Conservation (phyloP, 192 early-diverging fungal species). For the Backusella tuberculispora region DNA sequence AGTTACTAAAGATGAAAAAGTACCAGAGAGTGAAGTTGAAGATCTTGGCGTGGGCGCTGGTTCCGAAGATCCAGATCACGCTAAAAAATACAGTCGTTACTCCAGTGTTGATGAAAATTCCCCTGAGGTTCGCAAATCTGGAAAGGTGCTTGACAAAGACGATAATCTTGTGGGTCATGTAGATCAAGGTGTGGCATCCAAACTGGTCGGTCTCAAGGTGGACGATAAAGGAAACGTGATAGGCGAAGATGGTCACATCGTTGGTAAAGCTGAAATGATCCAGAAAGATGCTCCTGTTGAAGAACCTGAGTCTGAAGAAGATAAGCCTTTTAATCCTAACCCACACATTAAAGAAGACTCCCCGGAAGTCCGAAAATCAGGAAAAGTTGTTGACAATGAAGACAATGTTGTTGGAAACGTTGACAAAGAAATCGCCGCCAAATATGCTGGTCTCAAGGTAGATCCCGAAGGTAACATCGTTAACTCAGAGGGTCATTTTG, state of each 20-base stretch:
- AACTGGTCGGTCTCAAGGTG: conserved; percentile 19
- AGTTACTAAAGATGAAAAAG: not conserved
- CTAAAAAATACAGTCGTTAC: not conserved
- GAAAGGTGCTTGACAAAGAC: conserved; percentile 24
- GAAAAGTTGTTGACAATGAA: conserved; percentile 21
- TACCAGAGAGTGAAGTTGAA: conserved; percentile 2
- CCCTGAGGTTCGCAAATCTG: conserved; percentile 8
- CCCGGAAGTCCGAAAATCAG: conserved; percentile 19
- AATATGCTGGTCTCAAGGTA: conserved; percentile 17
- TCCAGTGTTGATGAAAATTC: not conserved
- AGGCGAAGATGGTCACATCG: not conserved
- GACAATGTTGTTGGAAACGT: conserved; percentile 23
- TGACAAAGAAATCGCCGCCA: not conserved
- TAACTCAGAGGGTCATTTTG: conserved; percentile 16
- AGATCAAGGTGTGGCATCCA: not conserved
- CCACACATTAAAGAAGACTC: not conserved
- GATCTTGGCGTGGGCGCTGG: not conserved
- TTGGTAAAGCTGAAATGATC: not conserved
- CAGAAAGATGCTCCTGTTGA: conserved; percentile 3
- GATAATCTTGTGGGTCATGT: conserved; percentile 26
- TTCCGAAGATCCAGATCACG: conserved; percentile 1
- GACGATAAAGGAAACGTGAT: conserved; percentile 29
- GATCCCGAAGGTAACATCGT: conserved; percentile 27
- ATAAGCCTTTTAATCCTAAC: not conserved
- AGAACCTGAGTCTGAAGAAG: not conserved